These are phyloP conservation scores for Fragaria vesca DNA, from an alignment of 306 rosid species.

Conservation along the genomic window DNA sequence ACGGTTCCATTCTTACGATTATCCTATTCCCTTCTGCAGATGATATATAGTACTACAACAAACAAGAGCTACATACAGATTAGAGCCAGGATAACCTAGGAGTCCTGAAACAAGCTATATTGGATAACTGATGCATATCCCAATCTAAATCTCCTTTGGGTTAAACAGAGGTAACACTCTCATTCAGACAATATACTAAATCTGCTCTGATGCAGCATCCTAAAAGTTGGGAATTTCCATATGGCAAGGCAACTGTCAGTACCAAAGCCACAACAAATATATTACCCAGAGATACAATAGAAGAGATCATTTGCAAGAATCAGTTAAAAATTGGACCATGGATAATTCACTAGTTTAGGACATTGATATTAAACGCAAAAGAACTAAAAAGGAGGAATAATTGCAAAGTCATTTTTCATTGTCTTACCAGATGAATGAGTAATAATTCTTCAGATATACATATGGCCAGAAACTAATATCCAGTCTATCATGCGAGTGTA, in stretches of 20 bases:
- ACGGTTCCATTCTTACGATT: no score
- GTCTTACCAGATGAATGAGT: neutral
- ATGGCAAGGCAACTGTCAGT: constrained; percentile 39
- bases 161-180: no score
- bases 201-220: constrained; percentile 51
- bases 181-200: constrained; percentile 41
- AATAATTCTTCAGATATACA: no score
- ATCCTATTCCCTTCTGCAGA: no score
- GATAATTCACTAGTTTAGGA: no score
- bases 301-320: neutral
- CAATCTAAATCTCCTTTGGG: neutral
- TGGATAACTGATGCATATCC: neutral
- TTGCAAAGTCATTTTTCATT: neutral
- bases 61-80: no score
- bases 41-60: no score
- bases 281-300: neutral
- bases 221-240: constrained; percentile 61
- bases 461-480: no score
- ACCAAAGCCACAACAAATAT: no score
- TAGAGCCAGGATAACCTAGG: no score
- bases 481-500: no score
- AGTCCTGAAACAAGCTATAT: neutral
- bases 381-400: neutral
- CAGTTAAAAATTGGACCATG: neutral
- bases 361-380: no score